Evolutionary conservation across 768 basidiomycete species (phyloP).

Genomic region (Mycena galopus): DNA sequence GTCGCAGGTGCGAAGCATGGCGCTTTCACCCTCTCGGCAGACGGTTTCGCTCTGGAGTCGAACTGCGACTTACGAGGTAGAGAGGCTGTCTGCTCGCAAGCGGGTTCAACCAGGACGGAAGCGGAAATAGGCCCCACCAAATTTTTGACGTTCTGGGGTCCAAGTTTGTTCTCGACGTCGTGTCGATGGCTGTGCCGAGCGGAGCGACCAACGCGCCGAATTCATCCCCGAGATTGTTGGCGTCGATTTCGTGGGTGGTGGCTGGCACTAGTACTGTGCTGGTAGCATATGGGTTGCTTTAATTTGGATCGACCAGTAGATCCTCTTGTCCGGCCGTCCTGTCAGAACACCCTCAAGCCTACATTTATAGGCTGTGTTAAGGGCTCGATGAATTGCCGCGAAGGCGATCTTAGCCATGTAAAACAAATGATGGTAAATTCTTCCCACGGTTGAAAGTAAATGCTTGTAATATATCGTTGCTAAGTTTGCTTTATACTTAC

Average conservation of each 20-base stretch:
- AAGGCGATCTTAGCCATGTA: no score
- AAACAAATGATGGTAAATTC: no score
- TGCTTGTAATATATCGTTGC: no score
- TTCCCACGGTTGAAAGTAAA: no score
- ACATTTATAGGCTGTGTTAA: no score
- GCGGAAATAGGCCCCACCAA: no score
- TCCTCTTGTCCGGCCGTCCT: no score
- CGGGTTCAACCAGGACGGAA: not conserved
- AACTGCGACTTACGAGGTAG: not conserved
- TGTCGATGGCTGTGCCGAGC: not conserved
- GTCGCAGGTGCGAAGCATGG: not conserved
- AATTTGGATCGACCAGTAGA: not conserved
- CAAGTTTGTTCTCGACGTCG: not conserved
- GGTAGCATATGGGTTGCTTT: not conserved
- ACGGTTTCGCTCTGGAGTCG: not conserved
- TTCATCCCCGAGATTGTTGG: not conserved
- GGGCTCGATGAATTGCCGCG: no score
- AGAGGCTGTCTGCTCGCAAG: not conserved
- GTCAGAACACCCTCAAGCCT: no score
- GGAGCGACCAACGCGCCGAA: not conserved
- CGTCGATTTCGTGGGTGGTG: not conserved
- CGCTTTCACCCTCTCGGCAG: not conserved
- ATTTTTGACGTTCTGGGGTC: no score
- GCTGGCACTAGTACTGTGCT: not conserved
- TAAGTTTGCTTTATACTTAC: no score